phyloP scores from a whole-genome alignment of 257 asterid genomes.

The Jaltomata sinuosa region DNA sequence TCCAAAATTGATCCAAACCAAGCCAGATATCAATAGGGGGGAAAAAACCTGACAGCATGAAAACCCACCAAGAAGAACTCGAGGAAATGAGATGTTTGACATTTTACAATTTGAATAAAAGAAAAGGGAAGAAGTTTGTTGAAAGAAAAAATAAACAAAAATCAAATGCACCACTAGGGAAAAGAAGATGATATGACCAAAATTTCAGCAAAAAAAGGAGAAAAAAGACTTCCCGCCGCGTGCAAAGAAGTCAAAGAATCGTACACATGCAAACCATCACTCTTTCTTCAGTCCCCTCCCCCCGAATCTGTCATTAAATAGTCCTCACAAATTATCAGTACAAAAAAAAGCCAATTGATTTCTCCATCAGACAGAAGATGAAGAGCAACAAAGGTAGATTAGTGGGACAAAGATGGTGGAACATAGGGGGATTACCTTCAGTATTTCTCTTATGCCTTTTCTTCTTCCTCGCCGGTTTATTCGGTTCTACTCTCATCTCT shows the following conservation, averaged over 20 bases:
- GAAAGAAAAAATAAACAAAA: background rate
- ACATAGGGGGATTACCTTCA: constrained; percentile 40
- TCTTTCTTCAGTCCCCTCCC: background rate
- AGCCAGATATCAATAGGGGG: too few relatives aligned
- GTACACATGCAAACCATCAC: background rate
- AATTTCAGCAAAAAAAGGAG: background rate
- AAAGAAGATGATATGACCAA: background rate
- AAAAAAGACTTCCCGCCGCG: constrained; percentile 44
- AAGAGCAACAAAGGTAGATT: constrained; percentile 44
- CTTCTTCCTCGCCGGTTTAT: constrained; percentile 78
- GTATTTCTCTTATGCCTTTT: constrained; percentile 64
- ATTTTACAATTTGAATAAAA: too few relatives aligned
- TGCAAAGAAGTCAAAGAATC: constrained; percentile 2
- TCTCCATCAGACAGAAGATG: constrained; percentile 19
- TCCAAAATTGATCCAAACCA: too few relatives aligned
- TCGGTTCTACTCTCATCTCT: constrained; percentile 63
- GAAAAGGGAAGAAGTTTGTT: too few relatives aligned
- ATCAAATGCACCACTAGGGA: background rate
- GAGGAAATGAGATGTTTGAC: too few relatives aligned
- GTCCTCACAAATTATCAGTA: background rate
- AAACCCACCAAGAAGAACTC: too few relatives aligned
- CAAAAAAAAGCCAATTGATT: background rate
- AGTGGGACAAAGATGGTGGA: constrained; percentile 32
- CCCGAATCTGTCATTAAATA: background rate
- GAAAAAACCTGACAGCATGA: too few relatives aligned